Base-by-base conservation (phyloP, 163 green algal species). In the Scenedesmus sp. region DNA sequence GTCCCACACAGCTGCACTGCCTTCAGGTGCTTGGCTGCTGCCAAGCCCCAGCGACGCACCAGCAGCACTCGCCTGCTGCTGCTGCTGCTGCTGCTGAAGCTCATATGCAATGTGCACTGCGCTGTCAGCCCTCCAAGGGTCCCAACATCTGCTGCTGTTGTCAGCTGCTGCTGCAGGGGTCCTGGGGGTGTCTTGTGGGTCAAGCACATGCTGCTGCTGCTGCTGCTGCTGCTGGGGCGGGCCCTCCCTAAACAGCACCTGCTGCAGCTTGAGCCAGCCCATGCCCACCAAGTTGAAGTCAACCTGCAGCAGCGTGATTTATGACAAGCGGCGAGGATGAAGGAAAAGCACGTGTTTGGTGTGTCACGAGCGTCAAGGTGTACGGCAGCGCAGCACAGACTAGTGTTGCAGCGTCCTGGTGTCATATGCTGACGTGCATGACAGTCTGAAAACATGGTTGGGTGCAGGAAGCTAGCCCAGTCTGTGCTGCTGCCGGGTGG, bases 221-320 rank as follows among this genome's bases (percentile, higher is more conserved):
- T 87, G 77, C 70, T 87, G 83, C 46, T 90, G 87, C n/a, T 88
- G 66, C 83, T 73, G 79, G 7, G 57, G 93, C 8, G 94, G 88
- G 2, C 91, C 64, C 16, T 90, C 83, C 26, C 97, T 94, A 93
- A 99, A 99, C 4, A 93, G 82, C n/a, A 95, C 95, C 52, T 90
- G 90, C 13, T 76, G 13, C 12, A 99, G 92, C 23, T 94, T 90
- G 2, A 99, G 16, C 76, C 94, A 94, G 20, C 94, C 96, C 98
- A 99, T 99, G 82, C 98, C 98, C 55, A 96, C 94, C 82, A 99
- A 94, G 93, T 99, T 99, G 93, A 98, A 98, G 92, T 99, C 98
- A 12, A 99, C 96, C 96, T 98, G 94, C 18, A 60, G 20, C 66
- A 12, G 34, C 34, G 34, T 46, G 34, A 46, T 46, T 46, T 46